Base-by-base conservation (phyloP, 129 eudicot species). In the Calendula officinalis region DNA sequence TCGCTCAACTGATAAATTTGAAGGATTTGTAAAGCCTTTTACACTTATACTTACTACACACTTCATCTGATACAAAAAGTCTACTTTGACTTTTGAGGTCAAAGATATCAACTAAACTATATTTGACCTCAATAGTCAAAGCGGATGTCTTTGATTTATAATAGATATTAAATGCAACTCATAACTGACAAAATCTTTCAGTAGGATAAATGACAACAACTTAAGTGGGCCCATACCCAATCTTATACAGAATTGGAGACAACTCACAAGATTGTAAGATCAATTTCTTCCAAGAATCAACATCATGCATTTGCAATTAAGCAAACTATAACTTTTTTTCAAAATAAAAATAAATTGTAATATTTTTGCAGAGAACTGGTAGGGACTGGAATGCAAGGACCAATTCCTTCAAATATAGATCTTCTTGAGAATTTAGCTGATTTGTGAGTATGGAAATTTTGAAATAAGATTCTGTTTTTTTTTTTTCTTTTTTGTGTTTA, bases 351-450 rank as follows among this genome's bases (percentile, higher is more conserved):
- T 57, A 4, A 35, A 22, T 22, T 57, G 15, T 5, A 35, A 57
- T 35, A 6, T 7, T 52, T 52, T 75, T 50, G 50, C 75, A 89
- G 90, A 78, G 97, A 89, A 56, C 68, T 89, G 86, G 56, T 66
- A 37, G 90, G 80, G 34, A 83, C 85, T 67, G 97, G 97, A 37
- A 57, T 89, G 60, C 80, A 60, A 77, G 97, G 94, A 49, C 97
- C 88, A 6, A 85, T 89, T 71, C 97, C 97, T 22, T 71, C 80
- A 69, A 64, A 48, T 51, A 83, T 89, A 61, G 78, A 88, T 22
- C 74, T 75, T 73, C 79, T 80, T 72, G 68, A 76, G 30, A 34
- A 70, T 45, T 61, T 89, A 71, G 35, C 15, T 12, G 78, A 83
- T 22, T 37, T 89, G 97, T 89, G 62, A 89, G 94, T 77, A n/a